These are phyloP conservation scores for Ambrosiella beaveri DNA, from an alignment of 2,329 filamentous ascomycete species.

Conservation along the genomic window DNA sequence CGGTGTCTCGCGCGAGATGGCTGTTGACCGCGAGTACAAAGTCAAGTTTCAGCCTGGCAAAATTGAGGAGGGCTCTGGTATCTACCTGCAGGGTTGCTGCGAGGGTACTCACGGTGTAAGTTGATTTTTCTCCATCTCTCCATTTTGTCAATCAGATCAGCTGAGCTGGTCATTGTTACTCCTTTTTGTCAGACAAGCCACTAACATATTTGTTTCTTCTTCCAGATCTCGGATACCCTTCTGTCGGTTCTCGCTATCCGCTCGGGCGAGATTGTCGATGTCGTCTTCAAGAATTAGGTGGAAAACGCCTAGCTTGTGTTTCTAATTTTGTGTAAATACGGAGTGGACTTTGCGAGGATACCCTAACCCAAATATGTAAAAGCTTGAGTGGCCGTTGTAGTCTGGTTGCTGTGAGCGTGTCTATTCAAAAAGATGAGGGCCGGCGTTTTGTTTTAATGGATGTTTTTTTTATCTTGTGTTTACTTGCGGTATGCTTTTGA, in stretches of 20 bases:
- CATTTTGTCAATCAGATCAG: neutral
- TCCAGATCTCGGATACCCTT: slow-evolving; percentile 60
- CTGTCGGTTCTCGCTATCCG: slow-evolving; percentile 61
- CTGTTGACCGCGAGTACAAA: slow-evolving; percentile 61
- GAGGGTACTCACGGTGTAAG: slow-evolving; percentile 82
- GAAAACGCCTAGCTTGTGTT: too few relatives aligned
- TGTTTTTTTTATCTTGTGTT: too few relatives aligned
- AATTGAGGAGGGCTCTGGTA: slow-evolving; percentile 55
- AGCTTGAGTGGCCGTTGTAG: too few relatives aligned
- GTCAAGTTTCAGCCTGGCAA: slow-evolving; percentile 51
- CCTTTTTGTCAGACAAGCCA: slow-evolving; percentile 11
- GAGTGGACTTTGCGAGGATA: neutral
- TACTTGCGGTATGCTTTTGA: too few relatives aligned
- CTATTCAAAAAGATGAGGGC: too few relatives aligned
- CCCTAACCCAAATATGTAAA: neutral
- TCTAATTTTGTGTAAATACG: neutral
- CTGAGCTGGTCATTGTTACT: too few relatives aligned
- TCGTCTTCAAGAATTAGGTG: slow-evolving; percentile 39
- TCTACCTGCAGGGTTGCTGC: slow-evolving; percentile 90
- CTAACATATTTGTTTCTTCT: slow-evolving; percentile 11
- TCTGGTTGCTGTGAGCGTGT: too few relatives aligned
- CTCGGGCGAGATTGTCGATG: slow-evolving; percentile 60
- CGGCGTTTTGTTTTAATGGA: too few relatives aligned
- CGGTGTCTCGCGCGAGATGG: slow-evolving; percentile 25
- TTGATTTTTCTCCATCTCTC: slow-evolving; percentile 17